Evolutionary conservation across 352 stramenopile species (phyloP), one percentile per base, ranked within the genome.

Genomic region (Thalassiosira oceanica): DNA sequence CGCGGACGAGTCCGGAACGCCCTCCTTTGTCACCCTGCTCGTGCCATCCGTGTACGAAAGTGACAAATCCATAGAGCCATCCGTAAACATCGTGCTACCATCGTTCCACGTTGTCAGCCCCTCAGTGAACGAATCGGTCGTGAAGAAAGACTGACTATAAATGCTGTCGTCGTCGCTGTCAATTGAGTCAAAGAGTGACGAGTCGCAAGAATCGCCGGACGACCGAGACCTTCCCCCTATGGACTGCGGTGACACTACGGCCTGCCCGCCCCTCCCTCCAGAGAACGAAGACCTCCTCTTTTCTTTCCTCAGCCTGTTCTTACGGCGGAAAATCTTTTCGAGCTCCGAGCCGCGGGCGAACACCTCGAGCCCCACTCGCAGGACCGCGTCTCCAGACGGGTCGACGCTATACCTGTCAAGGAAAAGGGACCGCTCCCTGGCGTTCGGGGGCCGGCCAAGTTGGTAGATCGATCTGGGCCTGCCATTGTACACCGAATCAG

Each of bases 331-430:
- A 5, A 57, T 52, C n/a, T 56, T 50, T 41, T 75, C 64, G 8
- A 75, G 37, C 10, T 68, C 64, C 10, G 46, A 63, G 5, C 64
- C 64, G 20, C 64, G 55, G 15, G 50, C 48, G 26, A 75, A 75
- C 5, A 75, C 64, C 28, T 75, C 64, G 6, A 75, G 18, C 13
- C 48, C 55, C 4, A 75, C 51, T 15, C 64, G 54, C 15, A 75
- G 21, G 4, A 75, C 35, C 3, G 64, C 64, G 51, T 63, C 64
- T 35, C 64, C 54, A 0, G 42, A 43, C 20, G 45, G 61, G 16
- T 68, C 64, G n/a, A 75, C 57, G 15, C 51, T 31, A 45, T 60
- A 75, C 33, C 41, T 21, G 36, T 62, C 48, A 2, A 68, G 33
- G 29, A 75, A 75, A 2, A 66, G 36, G 6, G 26, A 39, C 0